Base-by-base conservation (phyloP, 768 basidiomycete species). In the Tricholoma saponaceum region DNA sequence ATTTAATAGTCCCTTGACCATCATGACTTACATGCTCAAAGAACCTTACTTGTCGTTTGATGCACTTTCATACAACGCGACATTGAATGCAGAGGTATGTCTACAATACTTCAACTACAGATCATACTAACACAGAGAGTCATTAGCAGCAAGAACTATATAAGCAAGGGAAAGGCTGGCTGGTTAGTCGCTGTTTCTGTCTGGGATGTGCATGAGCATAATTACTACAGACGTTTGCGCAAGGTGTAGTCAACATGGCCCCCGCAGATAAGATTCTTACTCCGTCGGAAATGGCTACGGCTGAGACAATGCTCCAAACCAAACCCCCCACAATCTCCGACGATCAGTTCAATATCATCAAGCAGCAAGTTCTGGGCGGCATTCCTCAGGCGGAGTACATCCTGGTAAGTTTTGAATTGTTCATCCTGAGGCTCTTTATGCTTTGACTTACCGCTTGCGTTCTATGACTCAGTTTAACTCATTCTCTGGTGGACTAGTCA, bases 381-480 rank as follows among this genome's bases (percentile, higher is more conserved):
- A 58, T 67, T 41, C 69, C 72, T 18, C 70, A 72, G 52, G 63
- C 58, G 18, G 72, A 73, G 56, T 73, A 62, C 51, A 53, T 72
- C 9, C 43, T 73, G 46, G 71, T 73, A 39, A 39, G 67, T 53
- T 46, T 23, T 20, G 51, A 22, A 14, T 33, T 12, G 50, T 41
- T 39, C 14, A n/a, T 5, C 9, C 10, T 22, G 43, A 26, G n/a
- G 28, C 13, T 32, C 9, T 16, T 22, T 50, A 26, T n/a, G 28
- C 13, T 32, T 23, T 16, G n/a, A 10, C 18, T 20, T 32, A 46
- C 28, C 13, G 13, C 35, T 39, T 25, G 35, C 22, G 41, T 43
- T 32, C 8, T 28, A n/a, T 37, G 37, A 39, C 37, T n/a, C 16
- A 71, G 73, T 71, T 73, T 62, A 69, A 72, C 46, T 69, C 70